These are phyloP conservation scores for Penicillium vulpinum DNA, from an alignment of 2,329 filamentous ascomycete genomes.

Conservation along the genomic window DNA sequence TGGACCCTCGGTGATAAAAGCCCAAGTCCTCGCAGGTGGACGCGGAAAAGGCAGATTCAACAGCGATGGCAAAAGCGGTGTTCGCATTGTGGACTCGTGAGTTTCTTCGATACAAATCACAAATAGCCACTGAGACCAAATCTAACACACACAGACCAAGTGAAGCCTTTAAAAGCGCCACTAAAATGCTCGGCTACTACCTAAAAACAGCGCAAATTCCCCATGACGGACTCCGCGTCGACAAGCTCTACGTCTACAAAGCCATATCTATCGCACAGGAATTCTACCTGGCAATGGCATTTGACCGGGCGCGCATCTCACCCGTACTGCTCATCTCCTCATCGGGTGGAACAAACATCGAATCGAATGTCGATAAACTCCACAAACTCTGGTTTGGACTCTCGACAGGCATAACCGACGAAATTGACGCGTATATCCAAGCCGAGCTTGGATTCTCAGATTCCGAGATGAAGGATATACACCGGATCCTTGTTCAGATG, in stretches of 20 bases:
- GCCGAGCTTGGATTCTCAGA: slow-evolving; percentile 28
- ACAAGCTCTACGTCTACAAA: slow-evolving; percentile 43
- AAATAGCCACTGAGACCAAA: not conserved
- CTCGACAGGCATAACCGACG: slow-evolving; percentile 24
- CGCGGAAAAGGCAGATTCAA: slow-evolving; percentile 33
- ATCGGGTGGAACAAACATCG: slow-evolving; percentile 35
- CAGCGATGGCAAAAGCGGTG: slow-evolving; percentile 32
- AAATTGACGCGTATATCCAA: slow-evolving; percentile 26
- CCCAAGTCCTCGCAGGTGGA: slow-evolving; percentile 35
- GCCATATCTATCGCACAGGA: slow-evolving; percentile 29
- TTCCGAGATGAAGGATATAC: slow-evolving; percentile 25
- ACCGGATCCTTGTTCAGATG: slow-evolving; percentile 35
- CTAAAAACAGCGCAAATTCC: slow-evolving; percentile 34
- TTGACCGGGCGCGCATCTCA: slow-evolving; percentile 46
- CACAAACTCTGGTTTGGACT: slow-evolving; percentile 31
- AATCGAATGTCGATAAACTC: slow-evolving; percentile 28
- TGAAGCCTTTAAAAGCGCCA: slow-evolving; percentile 29
- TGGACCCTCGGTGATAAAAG: slow-evolving; percentile 32
- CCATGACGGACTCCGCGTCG: slow-evolving; percentile 27
- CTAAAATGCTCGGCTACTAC: slow-evolving; percentile 31
- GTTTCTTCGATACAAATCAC: not conserved
- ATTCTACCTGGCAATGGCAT: slow-evolving; percentile 47
- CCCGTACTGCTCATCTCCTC: slow-evolving; percentile 43
- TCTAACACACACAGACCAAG: slow-evolving; percentile 15
- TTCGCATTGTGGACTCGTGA: slow-evolving; percentile 29